Evolutionary conservation across 805 yeast genomes (phyloP).

Genomic region (Clavispora santaluciae): DNA sequence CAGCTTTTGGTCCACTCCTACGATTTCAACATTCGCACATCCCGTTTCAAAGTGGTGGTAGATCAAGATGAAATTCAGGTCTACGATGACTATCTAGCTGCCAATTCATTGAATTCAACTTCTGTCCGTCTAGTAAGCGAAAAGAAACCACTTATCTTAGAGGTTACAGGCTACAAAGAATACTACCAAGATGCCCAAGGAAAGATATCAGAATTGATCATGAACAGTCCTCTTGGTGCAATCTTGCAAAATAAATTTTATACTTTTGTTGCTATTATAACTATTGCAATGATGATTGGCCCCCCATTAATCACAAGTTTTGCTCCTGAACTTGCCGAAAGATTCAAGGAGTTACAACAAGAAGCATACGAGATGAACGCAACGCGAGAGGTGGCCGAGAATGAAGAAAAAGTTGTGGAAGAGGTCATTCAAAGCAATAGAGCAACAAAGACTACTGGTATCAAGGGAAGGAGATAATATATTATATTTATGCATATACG

Average conservation of each 20-base stretch:
- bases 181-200: conserved; percentile 32
- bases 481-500: not conserved
- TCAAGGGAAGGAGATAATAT: not conserved
- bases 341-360: conserved; percentile 19
- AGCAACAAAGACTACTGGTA: not conserved
- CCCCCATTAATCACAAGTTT: conserved; percentile 28
- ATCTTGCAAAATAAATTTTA: conserved; percentile 33
- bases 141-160: conserved; percentile 19
- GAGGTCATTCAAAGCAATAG: not conserved
- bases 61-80: conserved; percentile 20
- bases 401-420: not conserved
- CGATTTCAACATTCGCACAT: conserved; percentile 26
- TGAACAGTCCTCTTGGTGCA: conserved; percentile 39
- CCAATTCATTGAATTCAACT: conserved; percentile 15
- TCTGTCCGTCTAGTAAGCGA: conserved; percentile 12
- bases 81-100: conserved; percentile 18
- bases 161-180: conserved; percentile 19
- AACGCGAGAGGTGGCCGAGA: not conserved
- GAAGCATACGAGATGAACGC: not conserved
- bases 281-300: conserved; percentile 25
- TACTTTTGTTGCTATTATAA: conserved; percentile 28
- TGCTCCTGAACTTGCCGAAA: conserved; percentile 36
- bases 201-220: conserved; percentile 26
- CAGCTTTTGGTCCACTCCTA: conserved; percentile 30
- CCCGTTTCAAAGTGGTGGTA: conserved; percentile 25